phyloP scores from a whole-genome alignment of 805 yeast species.

The Nakazawaea pomicola region DNA sequence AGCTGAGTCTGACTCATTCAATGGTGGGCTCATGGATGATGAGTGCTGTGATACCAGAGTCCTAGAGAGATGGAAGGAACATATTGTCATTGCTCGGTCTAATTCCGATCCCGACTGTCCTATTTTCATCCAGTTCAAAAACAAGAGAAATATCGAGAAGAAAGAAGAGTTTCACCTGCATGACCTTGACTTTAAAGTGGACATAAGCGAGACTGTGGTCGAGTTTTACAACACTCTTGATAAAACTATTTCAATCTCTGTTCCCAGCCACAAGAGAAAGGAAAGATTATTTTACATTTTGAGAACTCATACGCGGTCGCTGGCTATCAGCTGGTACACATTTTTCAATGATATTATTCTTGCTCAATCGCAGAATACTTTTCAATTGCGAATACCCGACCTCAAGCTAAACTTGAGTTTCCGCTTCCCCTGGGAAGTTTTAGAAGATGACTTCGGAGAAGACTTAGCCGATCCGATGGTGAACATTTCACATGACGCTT shows the following conservation, averaged over 20 bases:
- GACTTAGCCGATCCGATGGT: neutral
- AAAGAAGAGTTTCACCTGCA: conserved; percentile 2
- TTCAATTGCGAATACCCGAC: conserved; percentile 40
- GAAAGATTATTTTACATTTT: conserved; percentile 39
- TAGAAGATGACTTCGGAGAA: conserved; percentile 10
- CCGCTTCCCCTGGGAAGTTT: conserved; percentile 34
- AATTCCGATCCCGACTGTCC: conserved; percentile 50
- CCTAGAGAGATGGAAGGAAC: conserved; percentile 76
- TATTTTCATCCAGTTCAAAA: conserved; percentile 58
- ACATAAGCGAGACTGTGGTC: conserved; percentile 26
- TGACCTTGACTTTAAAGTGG: conserved; percentile 12
- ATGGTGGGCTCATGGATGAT: conserved; percentile 38
- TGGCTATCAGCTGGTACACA: conserved; percentile 61
- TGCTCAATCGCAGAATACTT: conserved; percentile 19
- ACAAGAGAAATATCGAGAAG: conserved; percentile 31
- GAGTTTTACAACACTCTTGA: conserved; percentile 63
- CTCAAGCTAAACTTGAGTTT: conserved; percentile 40
- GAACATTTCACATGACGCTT: conserved; percentile 1
- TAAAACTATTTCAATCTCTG: conserved; percentile 55
- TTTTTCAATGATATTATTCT: conserved; percentile 48
- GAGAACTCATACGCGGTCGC: conserved; percentile 44
- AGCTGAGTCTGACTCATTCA: conserved; percentile 24
- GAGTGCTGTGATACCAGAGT: conserved; percentile 52
- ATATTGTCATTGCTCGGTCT: conserved; percentile 64
- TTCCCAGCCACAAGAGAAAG: conserved; percentile 15